Percentiles rank a stretch among this genome's conserved stretches.
phyloP scores from a whole-genome alignment of 2,329 filamentous ascomycete genomes.

The Tetracladium maxilliforme region DNA sequence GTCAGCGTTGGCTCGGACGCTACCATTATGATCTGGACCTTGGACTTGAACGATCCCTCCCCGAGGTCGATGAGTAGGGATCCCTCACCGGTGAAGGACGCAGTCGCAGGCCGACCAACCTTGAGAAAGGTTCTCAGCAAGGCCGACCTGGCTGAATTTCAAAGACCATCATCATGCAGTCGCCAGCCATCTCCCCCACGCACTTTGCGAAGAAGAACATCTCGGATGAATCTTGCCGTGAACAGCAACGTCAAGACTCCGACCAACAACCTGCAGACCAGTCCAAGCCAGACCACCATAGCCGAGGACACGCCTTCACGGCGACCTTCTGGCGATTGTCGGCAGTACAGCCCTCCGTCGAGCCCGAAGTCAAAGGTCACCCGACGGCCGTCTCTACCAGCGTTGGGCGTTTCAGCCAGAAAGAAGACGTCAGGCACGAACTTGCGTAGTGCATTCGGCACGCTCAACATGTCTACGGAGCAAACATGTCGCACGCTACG shows the following conservation, averaged over 20 bases:
- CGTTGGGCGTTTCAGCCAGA: constrained; percentile 28
- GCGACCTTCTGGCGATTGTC: constrained; percentile 26
- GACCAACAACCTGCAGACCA: too few species aligned
- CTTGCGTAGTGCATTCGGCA: constrained; percentile 32
- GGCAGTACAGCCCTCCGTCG: constrained; percentile 12
- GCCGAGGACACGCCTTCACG: constrained; percentile 32
- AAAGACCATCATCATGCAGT: constrained; percentile 33
- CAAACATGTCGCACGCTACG: constrained; percentile 47
- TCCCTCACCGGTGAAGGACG: constrained; percentile 24
- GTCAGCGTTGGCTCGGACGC: constrained; percentile 69
- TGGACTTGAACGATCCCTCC: too few species aligned
- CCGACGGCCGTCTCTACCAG: constrained; percentile 38
- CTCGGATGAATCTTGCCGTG: too few species aligned
- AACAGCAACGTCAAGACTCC: too few species aligned
- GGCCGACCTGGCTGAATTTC: constrained; percentile 72
- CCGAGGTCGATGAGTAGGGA: constrained; percentile 7
- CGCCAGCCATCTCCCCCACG: constrained; percentile 16
- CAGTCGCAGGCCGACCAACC: constrained; percentile 49
- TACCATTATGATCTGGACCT: constrained; percentile 74
- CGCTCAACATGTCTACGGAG: constrained; percentile 47
- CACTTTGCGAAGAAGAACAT: too few species aligned
- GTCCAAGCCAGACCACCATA: too few species aligned
- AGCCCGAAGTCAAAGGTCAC: constrained; percentile 13
- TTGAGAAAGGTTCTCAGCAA: constrained; percentile 77
- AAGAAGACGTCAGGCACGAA: constrained; percentile 29